Conservation (phyloP, 352 stramenopile species). For the Phytophthora palmivora region DNA sequence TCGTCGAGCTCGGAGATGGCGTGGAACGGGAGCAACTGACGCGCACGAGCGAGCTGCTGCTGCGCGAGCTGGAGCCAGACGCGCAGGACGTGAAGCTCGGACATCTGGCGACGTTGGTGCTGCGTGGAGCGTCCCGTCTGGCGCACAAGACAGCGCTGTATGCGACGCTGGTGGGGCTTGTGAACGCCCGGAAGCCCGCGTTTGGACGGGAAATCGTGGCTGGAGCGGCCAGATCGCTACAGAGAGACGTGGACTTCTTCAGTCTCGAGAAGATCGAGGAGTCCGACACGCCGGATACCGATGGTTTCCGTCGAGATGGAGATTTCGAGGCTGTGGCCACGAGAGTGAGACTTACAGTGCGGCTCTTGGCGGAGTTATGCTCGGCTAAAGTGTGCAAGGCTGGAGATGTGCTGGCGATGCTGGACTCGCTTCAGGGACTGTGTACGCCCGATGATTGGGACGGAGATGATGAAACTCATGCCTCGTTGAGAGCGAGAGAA, state of each 20-base stretch:
- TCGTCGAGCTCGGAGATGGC: slow-evolving; percentile 76
- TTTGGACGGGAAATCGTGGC: slow-evolving; percentile 69
- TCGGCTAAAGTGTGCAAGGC: slow-evolving; percentile 64
- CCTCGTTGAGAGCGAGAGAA: slow-evolving; percentile 49
- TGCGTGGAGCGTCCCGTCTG: slow-evolving; percentile 60
- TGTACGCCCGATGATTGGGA: slow-evolving; percentile 73
- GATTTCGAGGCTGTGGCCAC: slow-evolving; percentile 57
- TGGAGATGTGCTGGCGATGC: slow-evolving; percentile 64
- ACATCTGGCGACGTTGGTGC: slow-evolving; percentile 60
- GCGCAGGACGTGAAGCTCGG: slow-evolving; percentile 64
- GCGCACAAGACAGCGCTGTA: slow-evolving; percentile 80
- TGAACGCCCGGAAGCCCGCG: slow-evolving; percentile 62
- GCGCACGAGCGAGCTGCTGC: slow-evolving; percentile 48
- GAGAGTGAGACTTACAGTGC: slow-evolving; percentile 64
- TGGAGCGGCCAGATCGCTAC: slow-evolving; percentile 40
- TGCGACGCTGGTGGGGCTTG: slow-evolving; percentile 67
- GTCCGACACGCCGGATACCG: slow-evolving; percentile 21
- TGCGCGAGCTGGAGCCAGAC: slow-evolving; percentile 61
- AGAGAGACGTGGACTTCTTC: slow-evolving; percentile 73
- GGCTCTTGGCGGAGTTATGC: slow-evolving; percentile 69
- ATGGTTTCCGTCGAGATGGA: slow-evolving; percentile 31
- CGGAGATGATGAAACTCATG: slow-evolving; percentile 50
- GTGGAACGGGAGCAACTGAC: slow-evolving; percentile 61
- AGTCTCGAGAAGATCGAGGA: slow-evolving; percentile 37
- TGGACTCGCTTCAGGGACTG: slow-evolving; percentile 68